Evolutionary conservation across 1,139 yeast species (phyloP), one percentile per base, ranked within the genome.

Genomic region (Kurtzmaniella quercitrusa): DNA sequence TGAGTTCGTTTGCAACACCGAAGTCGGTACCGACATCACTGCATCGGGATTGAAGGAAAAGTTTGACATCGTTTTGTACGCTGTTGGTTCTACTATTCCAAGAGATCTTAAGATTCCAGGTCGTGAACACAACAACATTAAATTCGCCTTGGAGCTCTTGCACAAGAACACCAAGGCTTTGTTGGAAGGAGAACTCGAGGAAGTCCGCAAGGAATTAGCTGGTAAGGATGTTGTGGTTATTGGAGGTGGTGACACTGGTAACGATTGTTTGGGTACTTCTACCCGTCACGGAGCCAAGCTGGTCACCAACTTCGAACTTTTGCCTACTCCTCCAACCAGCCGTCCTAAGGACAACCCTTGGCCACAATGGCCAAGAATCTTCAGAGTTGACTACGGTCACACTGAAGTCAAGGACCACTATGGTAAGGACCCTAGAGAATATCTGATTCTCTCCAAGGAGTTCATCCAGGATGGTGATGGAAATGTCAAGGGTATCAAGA

Each of bases 181-280:
- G 57, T 79, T 93, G 55, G 91, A 87, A 48, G 84, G 84, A 51
- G 80, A 87, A 56, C 76, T 91, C 62, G 95, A 82, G 48, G 87
- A 83, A 47, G 84, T 91, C 46, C 81, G 85, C 54, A 70, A 77
- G 53, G 76, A 79, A 50, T 69, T 93, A 49, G 81, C 77, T 51
- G 98, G 95, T 54, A 93, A 91, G 75, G 75, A 87, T 53, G 98
- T 93, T 47, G 82, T 93, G 59, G 98, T 93, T 47, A 91, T 93
- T 73, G 98, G 98, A 60, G 98, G 98, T 73, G 98, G 98, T 79
- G 98, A 93, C 66, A 93, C 98, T 38, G 98, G 98, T 80, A 93
- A 93, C 62, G 98, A 93, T 75, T 93, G 98, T 79, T 79, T 93
- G 61, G 98, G 98, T 69, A 93, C 98, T 34, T 82, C 97, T 25